Conservation (phyloP, 2,329 filamentous ascomycete species). For the Ascochyta pisi region DNA sequence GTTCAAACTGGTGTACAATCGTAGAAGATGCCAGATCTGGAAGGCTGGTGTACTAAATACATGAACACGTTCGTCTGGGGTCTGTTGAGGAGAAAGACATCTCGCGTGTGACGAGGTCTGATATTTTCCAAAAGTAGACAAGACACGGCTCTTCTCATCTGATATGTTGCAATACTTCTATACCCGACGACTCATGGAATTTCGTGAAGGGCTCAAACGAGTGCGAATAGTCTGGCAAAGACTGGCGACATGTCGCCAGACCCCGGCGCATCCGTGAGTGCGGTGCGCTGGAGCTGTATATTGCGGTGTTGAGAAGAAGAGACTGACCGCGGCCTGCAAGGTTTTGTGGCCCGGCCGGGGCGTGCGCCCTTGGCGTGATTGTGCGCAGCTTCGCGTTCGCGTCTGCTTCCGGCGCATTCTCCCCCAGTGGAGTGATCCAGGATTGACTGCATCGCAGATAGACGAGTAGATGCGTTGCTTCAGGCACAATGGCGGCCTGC, state of each 20-base stretch:
- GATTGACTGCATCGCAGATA: slow-evolving; percentile 23
- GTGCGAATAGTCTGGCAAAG: slow-evolving; percentile 46
- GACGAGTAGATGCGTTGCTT: slow-evolving; percentile 43
- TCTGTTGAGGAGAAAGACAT: not conserved
- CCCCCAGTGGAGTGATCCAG: slow-evolving; percentile 14
- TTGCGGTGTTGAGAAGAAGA: slow-evolving; percentile 38
- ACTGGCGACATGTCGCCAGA: slow-evolving; percentile 39
- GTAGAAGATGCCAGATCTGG: not conserved
- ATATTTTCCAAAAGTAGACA: not conserved
- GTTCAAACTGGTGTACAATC: too few relatives aligned
- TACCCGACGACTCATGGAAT: slow-evolving; percentile 42
- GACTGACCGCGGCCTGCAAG: slow-evolving; percentile 7
- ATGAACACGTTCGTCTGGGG: not conserved
- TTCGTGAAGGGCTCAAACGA: slow-evolving; percentile 48
- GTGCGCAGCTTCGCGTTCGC: slow-evolving; percentile 16
- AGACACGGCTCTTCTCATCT: not conserved
- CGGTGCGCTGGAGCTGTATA: slow-evolving; percentile 44
- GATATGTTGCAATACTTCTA: slow-evolving; percentile 42
- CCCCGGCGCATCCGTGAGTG: slow-evolving; percentile 39
- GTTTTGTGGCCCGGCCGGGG: slow-evolving; percentile 18
- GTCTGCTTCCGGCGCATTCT: slow-evolving; percentile 13
- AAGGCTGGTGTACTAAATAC: not conserved
- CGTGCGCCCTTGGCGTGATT: slow-evolving; percentile 21
- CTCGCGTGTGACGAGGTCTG: not conserved
- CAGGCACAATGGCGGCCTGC: slow-evolving; percentile 41